Conservation (phyloP, 2,329 filamentous ascomycete species). For the Diaporthe citriasiana region DNA sequence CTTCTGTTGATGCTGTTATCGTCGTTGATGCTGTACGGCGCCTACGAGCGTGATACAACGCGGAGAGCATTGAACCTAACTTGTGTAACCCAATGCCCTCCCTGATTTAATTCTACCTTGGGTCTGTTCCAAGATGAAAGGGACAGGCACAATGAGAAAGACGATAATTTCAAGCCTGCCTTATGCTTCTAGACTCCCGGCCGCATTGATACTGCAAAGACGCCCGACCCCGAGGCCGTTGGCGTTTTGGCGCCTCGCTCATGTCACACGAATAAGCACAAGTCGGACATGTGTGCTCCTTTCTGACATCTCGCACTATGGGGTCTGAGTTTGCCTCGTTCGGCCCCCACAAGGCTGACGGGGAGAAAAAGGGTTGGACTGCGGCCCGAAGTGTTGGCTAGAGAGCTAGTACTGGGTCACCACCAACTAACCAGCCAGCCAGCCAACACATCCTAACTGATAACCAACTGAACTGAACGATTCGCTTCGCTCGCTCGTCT, state of each 20-base stretch:
- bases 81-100: neutral
- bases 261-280: neutral
- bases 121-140: neutral
- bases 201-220: neutral
- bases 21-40: conserved; percentile 7
- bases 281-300: neutral
- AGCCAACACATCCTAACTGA: neutral
- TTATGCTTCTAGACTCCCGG: neutral
- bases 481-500: neutral
- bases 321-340: neutral
- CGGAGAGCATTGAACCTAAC: neutral
- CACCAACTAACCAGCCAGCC: neutral
- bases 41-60: neutral
- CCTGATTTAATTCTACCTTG: neutral
- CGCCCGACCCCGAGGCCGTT: neutral
- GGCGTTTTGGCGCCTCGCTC: neutral
- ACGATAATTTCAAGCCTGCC: conserved; percentile 15
- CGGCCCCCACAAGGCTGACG: conserved; percentile 33
- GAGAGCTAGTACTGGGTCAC: neutral
- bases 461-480: neutral
- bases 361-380: neutral
- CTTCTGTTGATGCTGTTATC: neutral
- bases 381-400: neutral
- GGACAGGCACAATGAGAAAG: neutral
- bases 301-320: neutral